Conservation (phyloP, 192 early-diverging fungal genomes). For the Gigaspora rosea region DNA sequence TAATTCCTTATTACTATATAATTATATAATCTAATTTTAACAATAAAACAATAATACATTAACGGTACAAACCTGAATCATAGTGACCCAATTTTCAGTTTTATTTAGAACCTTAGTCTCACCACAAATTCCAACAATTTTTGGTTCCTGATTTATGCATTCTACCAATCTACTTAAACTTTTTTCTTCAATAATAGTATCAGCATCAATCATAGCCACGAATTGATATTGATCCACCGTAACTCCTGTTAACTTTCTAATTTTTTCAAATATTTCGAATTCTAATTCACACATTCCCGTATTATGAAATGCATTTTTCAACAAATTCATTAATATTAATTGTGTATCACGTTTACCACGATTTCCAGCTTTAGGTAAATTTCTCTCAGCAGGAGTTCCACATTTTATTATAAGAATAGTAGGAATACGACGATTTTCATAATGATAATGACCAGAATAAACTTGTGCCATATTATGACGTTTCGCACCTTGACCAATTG, state of each 20-base stretch:
- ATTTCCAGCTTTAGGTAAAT: slow-evolving; percentile 69
- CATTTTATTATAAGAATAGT: slow-evolving; percentile 78
- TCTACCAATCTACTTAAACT: slow-evolving; percentile 76
- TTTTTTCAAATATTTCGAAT: slow-evolving; percentile 84
- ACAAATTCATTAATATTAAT: slow-evolving; percentile 79
- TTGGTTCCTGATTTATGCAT: slow-evolving; percentile 80
- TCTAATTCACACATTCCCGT: slow-evolving; percentile 83
- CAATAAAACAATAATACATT: too few relatives aligned
- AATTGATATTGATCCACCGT: slow-evolving; percentile 80
- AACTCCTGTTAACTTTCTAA: slow-evolving; percentile 75
- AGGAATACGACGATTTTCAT: slow-evolving; percentile 66
- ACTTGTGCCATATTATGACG: slow-evolving; percentile 92
- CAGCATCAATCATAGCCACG: slow-evolving; percentile 82
- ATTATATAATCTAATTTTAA: too few relatives aligned
- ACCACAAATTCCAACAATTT: slow-evolving; percentile 92
- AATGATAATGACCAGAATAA: slow-evolving; percentile 86
- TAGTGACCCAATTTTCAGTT: slow-evolving; percentile 79
- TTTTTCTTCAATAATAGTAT: slow-evolving; percentile 79
- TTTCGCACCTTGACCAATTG: slow-evolving; percentile 86
- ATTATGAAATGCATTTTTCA: slow-evolving; percentile 69
- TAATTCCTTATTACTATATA: too few relatives aligned
- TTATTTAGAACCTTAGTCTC: slow-evolving; percentile 97
- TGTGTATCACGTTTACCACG: slow-evolving; percentile 88
- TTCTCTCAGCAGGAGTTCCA: slow-evolving; percentile 62
- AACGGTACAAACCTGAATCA: slow-evolving; percentile 67